Evolutionary conservation across 768 basidiomycete genomes (phyloP), one percentile per base, ranked within the genome.

Genomic region (Russula griseocarnosa): DNA sequence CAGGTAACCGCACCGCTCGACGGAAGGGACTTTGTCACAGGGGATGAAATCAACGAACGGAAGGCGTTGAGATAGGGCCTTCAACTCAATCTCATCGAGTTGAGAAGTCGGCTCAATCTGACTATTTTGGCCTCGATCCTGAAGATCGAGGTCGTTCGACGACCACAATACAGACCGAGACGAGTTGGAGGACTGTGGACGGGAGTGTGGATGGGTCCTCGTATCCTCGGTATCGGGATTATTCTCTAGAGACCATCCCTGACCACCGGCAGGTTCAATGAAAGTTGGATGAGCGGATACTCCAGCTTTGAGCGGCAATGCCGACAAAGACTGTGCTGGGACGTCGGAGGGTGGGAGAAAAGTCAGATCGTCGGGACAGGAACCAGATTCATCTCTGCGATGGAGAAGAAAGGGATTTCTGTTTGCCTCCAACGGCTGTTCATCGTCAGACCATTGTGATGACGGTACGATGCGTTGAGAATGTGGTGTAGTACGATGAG

Each of bases 401-500:
- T 5, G 56, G 8, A 38, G 42, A 26, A 47, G 20, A 34, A 60
- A 64, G 11, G 56, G 52, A 36, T 60, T 20, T 30, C 36, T 34
- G 24, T 49, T 38, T 24, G 14, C 34, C n/a, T 42, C 53, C 34
- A 59, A 32, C 18, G 32, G 7, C 18, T 56, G 54, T 44, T 65
- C 59, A 47, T 65, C 64, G 8, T 50, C 50, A n/a, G 60, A 61
- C 54, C 54, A 65, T 50, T 65, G 64, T 8, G 64, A 65, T 7
- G 64, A 65, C 20, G 64, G 64, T 26, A 65, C 64, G 18, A 65
- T 61, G 32, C 64, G 59, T 50, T 65, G 64, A n/a, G 64, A 61
- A 5, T 65, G 49, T 10, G 64, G 64, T 2, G 64, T 65, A 51
- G 49, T 57, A 20, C 49, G 64, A 46, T 24, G n/a, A 13, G 38